Percentiles rank a stretch among this genome's conserved stretches.
phyloP scores from a whole-genome alignment of 352 stramenopile genomes.

The Nothophytophthora sp. region DNA sequence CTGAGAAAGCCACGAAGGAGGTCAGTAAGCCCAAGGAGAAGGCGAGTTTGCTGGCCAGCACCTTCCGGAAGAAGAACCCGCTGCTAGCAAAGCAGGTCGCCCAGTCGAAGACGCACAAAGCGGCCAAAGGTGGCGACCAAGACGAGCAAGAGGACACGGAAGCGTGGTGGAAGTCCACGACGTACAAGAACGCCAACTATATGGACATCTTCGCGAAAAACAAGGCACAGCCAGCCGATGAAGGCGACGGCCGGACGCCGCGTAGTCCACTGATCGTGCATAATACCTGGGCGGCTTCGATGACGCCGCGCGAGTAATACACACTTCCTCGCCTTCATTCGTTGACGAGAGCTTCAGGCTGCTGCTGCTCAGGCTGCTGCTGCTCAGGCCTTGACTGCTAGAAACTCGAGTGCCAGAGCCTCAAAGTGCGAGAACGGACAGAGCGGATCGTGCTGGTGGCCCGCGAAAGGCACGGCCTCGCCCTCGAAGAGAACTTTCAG shows the following conservation, averaged over 20 bases:
- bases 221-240: constrained; percentile 8
- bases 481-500: constrained; percentile 68
- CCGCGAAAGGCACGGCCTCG: constrained; percentile 47
- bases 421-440: constrained; percentile 76
- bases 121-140: neutral
- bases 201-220: constrained; percentile 31
- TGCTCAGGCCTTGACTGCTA: constrained; percentile 28
- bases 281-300: constrained; percentile 43
- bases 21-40: constrained; percentile 22
- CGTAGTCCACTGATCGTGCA: constrained; percentile 38
- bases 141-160: constrained; percentile 18
- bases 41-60: constrained; percentile 10
- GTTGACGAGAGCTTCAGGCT: neutral
- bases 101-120: constrained; percentile 10
- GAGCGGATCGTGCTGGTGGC: constrained; percentile 47
- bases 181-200: constrained; percentile 81
- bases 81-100: neutral
- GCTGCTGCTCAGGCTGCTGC: neutral
- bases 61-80: constrained; percentile 22
- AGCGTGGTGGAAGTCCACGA: constrained; percentile 67
- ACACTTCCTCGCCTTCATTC: neutral
- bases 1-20: constrained; percentile 13
- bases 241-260: constrained; percentile 16
- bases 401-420: constrained; percentile 46
- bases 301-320: constrained; percentile 20